Base-by-base conservation (phyloP, 2,329 filamentous ascomycete genomes). In the Talaromyces amestolkiae region DNA sequence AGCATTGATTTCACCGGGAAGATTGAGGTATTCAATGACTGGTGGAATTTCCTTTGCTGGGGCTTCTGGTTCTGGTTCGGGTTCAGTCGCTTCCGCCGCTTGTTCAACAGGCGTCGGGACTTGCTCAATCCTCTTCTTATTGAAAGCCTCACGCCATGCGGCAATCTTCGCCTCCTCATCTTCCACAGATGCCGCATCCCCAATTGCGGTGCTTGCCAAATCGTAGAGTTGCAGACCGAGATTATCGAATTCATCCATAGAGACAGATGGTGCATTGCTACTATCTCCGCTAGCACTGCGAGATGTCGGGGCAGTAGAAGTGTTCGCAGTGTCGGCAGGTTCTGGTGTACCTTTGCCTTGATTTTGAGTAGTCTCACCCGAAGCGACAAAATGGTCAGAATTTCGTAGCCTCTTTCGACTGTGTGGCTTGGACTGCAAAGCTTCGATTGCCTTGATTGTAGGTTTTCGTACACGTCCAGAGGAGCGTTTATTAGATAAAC, bases 391-490 rank as follows among this genome's bases (percentile, higher is more conserved):
- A 4, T 65, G 63, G 13, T 67, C 45, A 27, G 64, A 67, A 41
- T 65, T 59, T 27, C 63, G 63, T 39, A 67, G 63, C 35, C 65
- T 65, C 53, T 67, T 70, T 37, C 65, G 67, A 53, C 59, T 61
- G 58, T 64, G 66, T 59, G 63, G 67, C 41, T 69, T 66, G 43
- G 65, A 68, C 53, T 70, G 65, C 41, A 70, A 58, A 47, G 73
- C 70, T 66, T 77, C 74, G 22, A 72, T 68, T 8, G 75, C 74
- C 35, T 73, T 72, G 22, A 67, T 66, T 3, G 74, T 75, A 19
- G 73, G 73, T 56, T 75, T 75, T 51, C 73, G 72, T 35, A 71
- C 47, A 5, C 74, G 73, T 17, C 64, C 68, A 19, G 74, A 76
- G 39, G 70, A 64, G n/a, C 73, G 71, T 24, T 66, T 68, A 41